Conservation (phyloP, 2,329 filamentous ascomycete species). For the Leptosphaerulina australis region DNA sequence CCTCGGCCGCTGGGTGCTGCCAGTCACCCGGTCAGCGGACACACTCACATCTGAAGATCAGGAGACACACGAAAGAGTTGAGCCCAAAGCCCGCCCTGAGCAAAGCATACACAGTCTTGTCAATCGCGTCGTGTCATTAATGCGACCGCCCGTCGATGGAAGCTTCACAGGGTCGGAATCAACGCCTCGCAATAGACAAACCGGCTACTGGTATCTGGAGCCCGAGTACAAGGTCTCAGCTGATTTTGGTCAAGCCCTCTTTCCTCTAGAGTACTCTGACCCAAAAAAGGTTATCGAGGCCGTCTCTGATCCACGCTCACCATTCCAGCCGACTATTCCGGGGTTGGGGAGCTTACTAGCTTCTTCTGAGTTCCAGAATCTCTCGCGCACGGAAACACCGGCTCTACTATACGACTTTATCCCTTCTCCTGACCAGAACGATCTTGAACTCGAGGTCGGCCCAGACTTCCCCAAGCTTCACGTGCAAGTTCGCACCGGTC, state of each 20-base stretch:
- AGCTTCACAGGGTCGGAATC: constrained; percentile 1
- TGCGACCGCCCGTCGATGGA: constrained; percentile 6
- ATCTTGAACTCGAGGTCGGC: constrained; percentile 13
- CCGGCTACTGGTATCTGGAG: constrained; percentile 23
- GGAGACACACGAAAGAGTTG: not conserved
- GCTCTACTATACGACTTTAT: constrained; percentile 35
- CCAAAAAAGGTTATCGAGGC: constrained; percentile 6
- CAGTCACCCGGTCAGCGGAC: constrained; percentile 14
- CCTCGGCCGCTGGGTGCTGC: constrained; percentile 39
- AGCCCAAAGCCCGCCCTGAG: not conserved
- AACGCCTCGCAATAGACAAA: constrained; percentile 9
- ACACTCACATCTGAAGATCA: not conserved
- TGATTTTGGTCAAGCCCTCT: constrained; percentile 35
- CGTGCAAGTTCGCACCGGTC: constrained; percentile 31
- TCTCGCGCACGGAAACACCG: constrained; percentile 17
- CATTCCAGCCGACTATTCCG: constrained; percentile 28
- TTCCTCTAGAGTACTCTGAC: constrained; percentile 21
- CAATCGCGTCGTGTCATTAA: constrained; percentile 2
- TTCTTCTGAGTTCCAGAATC: constrained; percentile 17
- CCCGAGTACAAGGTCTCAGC: constrained; percentile 26
- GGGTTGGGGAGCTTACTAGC: constrained; percentile 33
- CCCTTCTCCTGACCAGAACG: constrained; percentile 24
- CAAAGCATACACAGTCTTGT: constrained; percentile 4
- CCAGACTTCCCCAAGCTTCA: constrained; percentile 31
- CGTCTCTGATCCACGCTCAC: constrained; percentile 5